Evolutionary conservation across 2,329 filamentous ascomycete genomes (phyloP), one percentile per base, ranked within the genome.

Genomic region (Fusarium heterosporum): DNA sequence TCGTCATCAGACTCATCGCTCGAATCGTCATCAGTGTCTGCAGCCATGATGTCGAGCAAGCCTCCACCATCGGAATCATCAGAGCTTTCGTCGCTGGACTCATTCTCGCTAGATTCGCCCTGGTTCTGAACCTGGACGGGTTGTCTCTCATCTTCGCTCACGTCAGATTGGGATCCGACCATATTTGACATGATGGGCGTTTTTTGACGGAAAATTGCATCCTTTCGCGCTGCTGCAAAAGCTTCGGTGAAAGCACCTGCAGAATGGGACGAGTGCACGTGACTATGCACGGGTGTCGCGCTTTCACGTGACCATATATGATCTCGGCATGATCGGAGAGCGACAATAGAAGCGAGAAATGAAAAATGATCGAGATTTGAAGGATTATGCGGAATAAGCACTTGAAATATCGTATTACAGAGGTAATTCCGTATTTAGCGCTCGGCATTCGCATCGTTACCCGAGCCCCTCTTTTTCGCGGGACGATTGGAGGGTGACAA

Each of bases 1-100:
- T 50, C 43, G 9, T 62, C 47, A 3, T 51, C 56, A 8, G 54
- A 57, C 4, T 69, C 57, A 0, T 69, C 63, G 28, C 61, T 62
- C 16, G 70, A 61, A 16, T 71, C 71, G 6, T 62, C 61, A 2
- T 71, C 69, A 19, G 64, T 71, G 19, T 72, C 71, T 29, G 53
- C 69, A 30, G 71, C 71, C 69, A 72, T 71, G 8, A 54, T 63
- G 19, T 73, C 71, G 38, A 73, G 63, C 3, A 73, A 46, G 36
- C 67, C 69, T 45, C 70, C 67, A 14, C 59, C 61, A 25, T 72
- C 71, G 3, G 61, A 69, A 29, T 55, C 56, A 43, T 73, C 70
- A 25, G 64, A 68, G 8, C 66, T 60, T 8, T 49, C 61, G 9
- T 66, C 51, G 11, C 25, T 49, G n/a, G 63, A 59, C 10, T 68